phyloP scores from a whole-genome alignment of 331 rosid species.

The Quercus phellos region DNA sequence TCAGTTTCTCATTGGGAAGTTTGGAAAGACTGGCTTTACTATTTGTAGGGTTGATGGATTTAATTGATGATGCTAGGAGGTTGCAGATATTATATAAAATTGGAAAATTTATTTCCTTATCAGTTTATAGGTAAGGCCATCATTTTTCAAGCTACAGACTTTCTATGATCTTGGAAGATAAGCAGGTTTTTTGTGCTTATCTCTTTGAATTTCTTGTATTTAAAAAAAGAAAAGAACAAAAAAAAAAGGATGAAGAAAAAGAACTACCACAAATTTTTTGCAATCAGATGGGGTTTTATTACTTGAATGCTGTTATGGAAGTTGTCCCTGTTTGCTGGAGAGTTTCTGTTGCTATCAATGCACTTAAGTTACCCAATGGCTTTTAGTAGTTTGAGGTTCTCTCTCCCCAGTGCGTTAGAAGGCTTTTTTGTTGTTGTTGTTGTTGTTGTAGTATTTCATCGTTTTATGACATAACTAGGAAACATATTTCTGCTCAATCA shows the following conservation, averaged over 20 bases:
- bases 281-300: neutral
- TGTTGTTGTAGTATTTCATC: neutral
- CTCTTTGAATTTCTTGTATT: conserved; percentile 46
- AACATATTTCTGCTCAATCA: neutral
- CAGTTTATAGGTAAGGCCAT: conserved; percentile 1
- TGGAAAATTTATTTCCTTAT: conserved; percentile 17
- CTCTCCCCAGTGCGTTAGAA: neutral
- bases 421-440: neutral
- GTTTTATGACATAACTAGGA: neutral
- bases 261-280: neutral
- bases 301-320: neutral
- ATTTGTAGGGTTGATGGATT: conserved; percentile 11
- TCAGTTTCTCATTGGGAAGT: conserved; percentile 9
- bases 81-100: conserved; percentile 1
- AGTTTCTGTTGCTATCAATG: neutral
- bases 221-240: too few relatives aligned
- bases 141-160: conserved; percentile 18
- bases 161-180: conserved; percentile 30
- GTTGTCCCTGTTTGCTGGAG: too few relatives aligned
- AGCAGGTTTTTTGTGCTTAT: conserved; percentile 58
- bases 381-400: neutral
- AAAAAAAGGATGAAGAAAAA: too few relatives aligned
- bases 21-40: conserved; percentile 8
- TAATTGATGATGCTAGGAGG: conserved; percentile 9
- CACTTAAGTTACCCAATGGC: neutral